Conservation (phyloP, 768 basidiomycete species). For the Pleurotus eryngii region DNA sequence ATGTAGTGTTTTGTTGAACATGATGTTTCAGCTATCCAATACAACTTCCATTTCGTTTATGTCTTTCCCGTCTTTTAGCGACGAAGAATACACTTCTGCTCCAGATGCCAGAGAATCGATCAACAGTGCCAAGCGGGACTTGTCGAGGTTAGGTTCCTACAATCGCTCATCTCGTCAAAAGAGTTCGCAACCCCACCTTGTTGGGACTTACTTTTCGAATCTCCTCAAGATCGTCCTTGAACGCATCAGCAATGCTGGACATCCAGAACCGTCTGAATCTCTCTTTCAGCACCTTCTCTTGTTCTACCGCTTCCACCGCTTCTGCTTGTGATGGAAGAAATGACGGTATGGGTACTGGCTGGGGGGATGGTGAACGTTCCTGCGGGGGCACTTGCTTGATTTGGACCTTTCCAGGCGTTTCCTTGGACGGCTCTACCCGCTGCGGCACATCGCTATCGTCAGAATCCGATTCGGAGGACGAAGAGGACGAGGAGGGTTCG, state of each 20-base stretch:
- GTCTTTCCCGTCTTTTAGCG: conserved; percentile 12
- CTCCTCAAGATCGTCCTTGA: conserved; percentile 79
- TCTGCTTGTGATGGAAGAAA: conserved; percentile 42
- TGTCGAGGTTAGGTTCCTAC: conserved; percentile 63
- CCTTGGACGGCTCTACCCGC: conserved; percentile 7
- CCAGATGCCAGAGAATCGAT: conserved; percentile 83
- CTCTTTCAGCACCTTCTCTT: conserved; percentile 56
- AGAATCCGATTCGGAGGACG: conserved; percentile 20
- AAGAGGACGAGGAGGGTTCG: conserved; percentile 10
- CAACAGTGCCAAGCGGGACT: conserved; percentile 65
- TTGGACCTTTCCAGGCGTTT: conserved; percentile 13
- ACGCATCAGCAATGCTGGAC: conserved; percentile 76
- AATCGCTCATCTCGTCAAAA: background rate
- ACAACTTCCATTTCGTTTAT: conserved; percentile 78
- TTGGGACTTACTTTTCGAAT: conserved; percentile 64
- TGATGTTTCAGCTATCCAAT: conserved; percentile 30
- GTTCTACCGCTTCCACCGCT: conserved; percentile 27
- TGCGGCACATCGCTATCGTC: conserved; percentile 14
- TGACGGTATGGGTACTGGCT: conserved; percentile 47
- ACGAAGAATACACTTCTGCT: conserved; percentile 61
- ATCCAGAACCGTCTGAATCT: conserved; percentile 87
- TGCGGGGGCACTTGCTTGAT: conserved; percentile 12
- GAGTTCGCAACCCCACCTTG: background rate
- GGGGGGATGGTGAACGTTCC: conserved; percentile 44
- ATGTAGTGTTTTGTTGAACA: background rate